Base-by-base conservation (phyloP, 345 rosid genomes). In the Syzygium jambos region DNA sequence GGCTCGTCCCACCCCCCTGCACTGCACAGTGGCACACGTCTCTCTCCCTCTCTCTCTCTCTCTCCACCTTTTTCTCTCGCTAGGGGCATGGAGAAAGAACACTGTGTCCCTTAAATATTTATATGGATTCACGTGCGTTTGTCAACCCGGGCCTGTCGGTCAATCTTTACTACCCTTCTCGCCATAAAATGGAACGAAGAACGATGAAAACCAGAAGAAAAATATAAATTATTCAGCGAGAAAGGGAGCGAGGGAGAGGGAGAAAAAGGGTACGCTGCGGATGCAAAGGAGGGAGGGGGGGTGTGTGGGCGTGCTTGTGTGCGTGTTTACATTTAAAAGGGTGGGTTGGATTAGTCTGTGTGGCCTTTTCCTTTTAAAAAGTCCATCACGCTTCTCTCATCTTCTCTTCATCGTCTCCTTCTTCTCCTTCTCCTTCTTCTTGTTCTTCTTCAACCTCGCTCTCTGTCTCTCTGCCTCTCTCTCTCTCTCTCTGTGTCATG, bases 111-210 rank as follows among this genome's bases (percentile, higher is more conserved):
- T 86, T 89, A 89, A 85, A 91, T 91, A 93, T 94, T 92, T 87
- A 91, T 92, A 92, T 90, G 88, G 86, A 92, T 92, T 96, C 98
- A 95, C 98, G 97, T 94, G 99, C 92, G 92, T 88, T 91, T 90
- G 94, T 92, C 92, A 93, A 92, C 91, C 90, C 85, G 84, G 90
- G 83, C 85, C 88, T 92, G 96, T 95, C 96, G 96, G 96, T 93
- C 95, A 93, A 94, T 94, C 91, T 90, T 89, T 88, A 88, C 86
- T 87, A 77, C 57, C 34, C 56, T 63, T 85, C 46, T 5, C 34
- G 73, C 73, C 73, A 61, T 61, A 30, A 61, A 61, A 61, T 13
- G 73, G 73, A 27, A 30, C 73, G 73, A 6, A 61, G 73, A 61
- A 61, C 73, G 73, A 61, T 13, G 7, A n/a, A 14, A n/a, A 14